Evolutionary conservation across 306 rosid species (phyloP), one percentile per base, ranked within the genome.

Genomic region (Cucurbita moschata): DNA sequence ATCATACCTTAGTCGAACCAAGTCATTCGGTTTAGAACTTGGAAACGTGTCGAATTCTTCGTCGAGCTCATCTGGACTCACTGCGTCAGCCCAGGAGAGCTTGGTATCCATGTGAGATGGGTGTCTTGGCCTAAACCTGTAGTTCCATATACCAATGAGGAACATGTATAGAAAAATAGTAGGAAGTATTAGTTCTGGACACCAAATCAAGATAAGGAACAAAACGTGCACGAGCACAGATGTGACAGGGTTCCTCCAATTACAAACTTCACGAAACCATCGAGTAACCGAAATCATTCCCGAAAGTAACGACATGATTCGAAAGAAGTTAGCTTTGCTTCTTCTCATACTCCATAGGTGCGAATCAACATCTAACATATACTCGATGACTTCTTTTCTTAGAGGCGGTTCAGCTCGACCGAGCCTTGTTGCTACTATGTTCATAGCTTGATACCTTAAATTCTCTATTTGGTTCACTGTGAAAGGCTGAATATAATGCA

Each of bases 301-400:
- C 0, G 99, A 88, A 67, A 94, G 79, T 50, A 94, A 84, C 0
- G 99, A 87, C 95, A 94, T 91, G 53, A 91, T 79, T 5, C 97
- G 90, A 14, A 90, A 89, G 86, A 94, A 94, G 82, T 94, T 94
- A 7, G 96, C 97, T 81, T 91, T 94, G 91, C 99, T 94, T 80
- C 95, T 86, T 76, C 99, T 87, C 97, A 94, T 91, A 79, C 99
- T 94, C 99, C 99, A 90, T 82, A 90, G 78, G 54, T 89, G 95
- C 10, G 99, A 94, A 80, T 94, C 99, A 19, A 89, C 90, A 73
- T 94, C 97, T 19, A 94, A 62, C 99, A 94, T 94, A 91, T 86
- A 94, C 78, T 94, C 99, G 23, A 94, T 89, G 37, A 88, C 92
- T 57, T 94, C 99, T 76, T 89, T 94, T 64, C 99, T 83, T 1